Base-by-base conservation (phyloP, 805 yeast species). In the Millerozyma acaciae region DNA sequence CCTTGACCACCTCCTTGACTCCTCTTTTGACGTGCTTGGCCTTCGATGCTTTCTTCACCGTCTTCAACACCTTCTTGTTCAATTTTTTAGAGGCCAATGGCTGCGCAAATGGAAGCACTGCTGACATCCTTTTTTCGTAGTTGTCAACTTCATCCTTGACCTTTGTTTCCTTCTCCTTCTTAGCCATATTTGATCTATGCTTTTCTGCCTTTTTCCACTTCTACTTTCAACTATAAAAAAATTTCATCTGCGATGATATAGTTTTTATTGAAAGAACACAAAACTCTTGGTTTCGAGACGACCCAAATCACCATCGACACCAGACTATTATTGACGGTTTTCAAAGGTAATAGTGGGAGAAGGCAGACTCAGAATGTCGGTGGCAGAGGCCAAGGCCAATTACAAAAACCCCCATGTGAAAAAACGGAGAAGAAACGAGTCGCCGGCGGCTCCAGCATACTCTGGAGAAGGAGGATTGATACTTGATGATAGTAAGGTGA, bases 1-100 rank as follows among this genome's bases (percentile, higher is more conserved):
- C 93, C 70, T 93, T 93, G 51, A 90, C 97, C 22, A 93, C 98
- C 68, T 93, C 99, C 66, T 93, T 93, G 37, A 93, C 97, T 60
- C 99, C 99, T 68, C 98, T 79, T 68, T 88, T 90, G 49, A 93
- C 96, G 63, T 90, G 96, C 69, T 93, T 93, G 44, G 96, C 94
- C 69, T 93, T 93, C 34, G 97, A 88, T 7, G 98, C 97, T 63
- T 87, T 90, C 75, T 93, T 93, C 44, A 93, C 94, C 28, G 96
- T 86, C 69, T 93, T 93, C 55, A 94, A 75, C 12, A 90, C 82
- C 65, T 90, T 93, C 68, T 93, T 93, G 72, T 93, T 93, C 57
- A 90, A 70, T 63, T 93, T 93, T 70, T 93, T 93, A 27, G 96
- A 78, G 10, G 99, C 99, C 50, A 93, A 73, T 40, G 99, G 99